A percentile compares a stretch with the other conserved stretches of the same genome.
phyloP scores from a whole-genome alignment of 2,329 filamentous ascomycete genomes.

The Penicillium frequentans region DNA sequence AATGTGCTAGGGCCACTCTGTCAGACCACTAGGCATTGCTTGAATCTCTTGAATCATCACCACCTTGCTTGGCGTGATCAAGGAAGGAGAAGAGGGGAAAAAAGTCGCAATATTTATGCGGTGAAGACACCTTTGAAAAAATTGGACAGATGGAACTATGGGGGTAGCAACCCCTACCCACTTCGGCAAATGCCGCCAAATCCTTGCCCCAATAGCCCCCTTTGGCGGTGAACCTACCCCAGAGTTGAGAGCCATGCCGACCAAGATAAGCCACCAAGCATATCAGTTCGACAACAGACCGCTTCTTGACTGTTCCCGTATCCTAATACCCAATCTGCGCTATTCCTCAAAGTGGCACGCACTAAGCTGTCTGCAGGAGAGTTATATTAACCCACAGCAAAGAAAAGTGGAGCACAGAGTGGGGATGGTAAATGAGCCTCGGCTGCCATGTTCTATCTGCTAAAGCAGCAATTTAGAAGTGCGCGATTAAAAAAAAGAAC shows the following conservation, averaged over 20 bases:
- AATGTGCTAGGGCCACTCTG: not conserved
- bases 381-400: conserved; percentile 4
- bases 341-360: conserved; percentile 12
- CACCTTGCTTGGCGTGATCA: conserved; percentile 10
- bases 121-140: not conserved
- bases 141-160: not conserved
- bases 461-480: not conserved
- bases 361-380: conserved; percentile 7
- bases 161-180: not conserved
- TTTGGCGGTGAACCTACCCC: not conserved
- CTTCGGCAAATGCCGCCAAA: not conserved
- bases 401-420: conserved; percentile 11
- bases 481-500: conserved; percentile 6
- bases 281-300: conserved; percentile 10
- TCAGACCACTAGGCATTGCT: conserved; percentile 14
- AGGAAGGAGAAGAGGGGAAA: not conserved
- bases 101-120: not conserved
- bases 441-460: conserved; percentile 1
- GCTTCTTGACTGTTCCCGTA: conserved; percentile 10
- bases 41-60: conserved; percentile 8
- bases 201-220: not conserved
- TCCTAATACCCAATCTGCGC: not conserved
- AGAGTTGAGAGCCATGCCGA: not conserved
- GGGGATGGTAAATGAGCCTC: conserved; percentile 13
- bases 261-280: conserved; percentile 2